phyloP scores from a whole-genome alignment of 805 yeast genomes.

The Yamadazyma akitaensis region DNA sequence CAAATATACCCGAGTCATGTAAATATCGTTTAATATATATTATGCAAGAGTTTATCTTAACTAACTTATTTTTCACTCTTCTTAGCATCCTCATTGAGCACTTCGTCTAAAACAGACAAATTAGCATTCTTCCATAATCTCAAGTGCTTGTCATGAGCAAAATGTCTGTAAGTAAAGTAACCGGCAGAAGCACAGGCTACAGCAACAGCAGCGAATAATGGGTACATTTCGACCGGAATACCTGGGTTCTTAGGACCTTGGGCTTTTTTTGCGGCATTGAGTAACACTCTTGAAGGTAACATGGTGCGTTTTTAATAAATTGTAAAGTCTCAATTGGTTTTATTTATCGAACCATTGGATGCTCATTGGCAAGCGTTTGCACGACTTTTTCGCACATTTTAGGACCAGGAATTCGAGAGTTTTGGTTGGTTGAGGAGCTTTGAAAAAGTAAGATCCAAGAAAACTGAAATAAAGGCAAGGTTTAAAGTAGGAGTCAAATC shows the following conservation, averaged over 20 bases:
- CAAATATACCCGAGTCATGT: not conserved
- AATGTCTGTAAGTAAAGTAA: conserved; percentile 47
- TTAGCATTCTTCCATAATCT: conserved; percentile 46
- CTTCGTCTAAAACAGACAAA: conserved; percentile 41
- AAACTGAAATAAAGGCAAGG: too few species aligned
- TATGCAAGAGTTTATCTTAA: conserved; percentile 8
- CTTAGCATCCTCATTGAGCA: conserved; percentile 36
- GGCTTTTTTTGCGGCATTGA: conserved; percentile 38
- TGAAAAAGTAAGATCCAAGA: not conserved
- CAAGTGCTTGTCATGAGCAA: conserved; percentile 42
- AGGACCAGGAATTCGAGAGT: not conserved
- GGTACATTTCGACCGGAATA: conserved; percentile 44
- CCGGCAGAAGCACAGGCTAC: conserved; percentile 37
- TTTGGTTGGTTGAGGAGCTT: conserved; percentile 9
- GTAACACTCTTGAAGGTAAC: conserved; percentile 40
- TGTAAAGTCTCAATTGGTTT: not conserved
- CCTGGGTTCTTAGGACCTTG: conserved; percentile 14
- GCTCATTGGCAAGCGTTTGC: not conserved
- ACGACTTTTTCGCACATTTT: conserved; percentile 3
- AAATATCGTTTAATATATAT: conserved; percentile 10
- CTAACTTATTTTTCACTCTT: conserved; percentile 2
- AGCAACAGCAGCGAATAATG: conserved; percentile 44
- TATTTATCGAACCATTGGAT: conserved; percentile 13
- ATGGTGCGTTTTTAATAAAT: conserved; percentile 16
- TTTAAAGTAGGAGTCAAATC: too few species aligned